Conservation (phyloP, 495 filamentous ascomycete species). For the Umbilicaria muhlenbergii region DNA sequence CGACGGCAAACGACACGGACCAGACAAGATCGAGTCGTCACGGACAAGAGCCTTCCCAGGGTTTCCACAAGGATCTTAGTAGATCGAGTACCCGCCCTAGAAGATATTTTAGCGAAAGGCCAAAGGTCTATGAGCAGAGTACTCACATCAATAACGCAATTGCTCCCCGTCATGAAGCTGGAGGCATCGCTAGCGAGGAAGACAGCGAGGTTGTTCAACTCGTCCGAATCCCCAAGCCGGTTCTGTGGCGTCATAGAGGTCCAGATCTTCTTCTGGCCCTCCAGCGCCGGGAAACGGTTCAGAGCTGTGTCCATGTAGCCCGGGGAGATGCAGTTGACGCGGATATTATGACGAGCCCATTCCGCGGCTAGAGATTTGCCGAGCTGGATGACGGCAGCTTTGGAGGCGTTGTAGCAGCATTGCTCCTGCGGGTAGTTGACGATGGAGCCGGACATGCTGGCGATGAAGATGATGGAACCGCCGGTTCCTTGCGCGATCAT, state of each 20-base stretch:
- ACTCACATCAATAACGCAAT: conserved; percentile 60
- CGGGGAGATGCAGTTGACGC: conserved; percentile 30
- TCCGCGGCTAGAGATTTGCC: conserved; percentile 48
- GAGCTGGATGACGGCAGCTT: conserved; percentile 44
- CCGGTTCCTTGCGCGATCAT: conserved; percentile 34
- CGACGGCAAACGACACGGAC: too few relatives aligned
- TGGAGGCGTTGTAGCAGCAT: conserved; percentile 54
- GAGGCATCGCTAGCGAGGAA: conserved; percentile 61
- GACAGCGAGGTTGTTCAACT: conserved; percentile 64
- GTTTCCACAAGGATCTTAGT: neutral
- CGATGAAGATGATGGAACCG: conserved; percentile 50
- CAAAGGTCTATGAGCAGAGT: conserved; percentile 10
- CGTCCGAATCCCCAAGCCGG: conserved; percentile 56
- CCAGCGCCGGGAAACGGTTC: conserved; percentile 10
- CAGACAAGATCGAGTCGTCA: too few relatives aligned
- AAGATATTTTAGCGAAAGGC: neutral
- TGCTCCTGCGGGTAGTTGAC: conserved; percentile 59
- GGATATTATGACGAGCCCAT: conserved; percentile 37
- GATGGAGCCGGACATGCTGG: conserved; percentile 49
- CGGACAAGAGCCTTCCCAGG: too few relatives aligned
- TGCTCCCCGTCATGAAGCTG: conserved; percentile 63
- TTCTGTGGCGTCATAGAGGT: conserved; percentile 54
- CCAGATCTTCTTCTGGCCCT: conserved; percentile 58
- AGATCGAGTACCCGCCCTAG: conserved; percentile 4
- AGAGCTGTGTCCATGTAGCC: conserved; percentile 29